A percentile compares a stretch with the other conserved stretches of the same genome.
phyloP scores from a whole-genome alignment of 345 rosid species.

The Cardamine occulta region DNA sequence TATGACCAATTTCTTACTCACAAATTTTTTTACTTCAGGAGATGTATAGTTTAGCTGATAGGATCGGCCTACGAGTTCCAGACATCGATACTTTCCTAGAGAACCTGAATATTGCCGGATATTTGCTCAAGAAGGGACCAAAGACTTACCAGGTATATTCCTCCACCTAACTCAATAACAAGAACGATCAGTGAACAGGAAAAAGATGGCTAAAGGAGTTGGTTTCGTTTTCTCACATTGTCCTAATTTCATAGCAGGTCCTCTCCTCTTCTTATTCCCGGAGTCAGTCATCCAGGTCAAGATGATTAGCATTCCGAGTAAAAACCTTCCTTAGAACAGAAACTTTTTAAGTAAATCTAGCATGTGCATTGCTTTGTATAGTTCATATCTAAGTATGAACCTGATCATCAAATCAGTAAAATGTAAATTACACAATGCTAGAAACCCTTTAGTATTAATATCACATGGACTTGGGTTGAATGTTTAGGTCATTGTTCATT shows the following conservation, averaged over 20 bases:
- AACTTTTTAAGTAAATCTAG: conserved; percentile 19
- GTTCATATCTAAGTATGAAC: conserved; percentile 10
- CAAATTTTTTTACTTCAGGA: conserved; percentile 55
- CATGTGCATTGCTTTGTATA: conserved; percentile 1
- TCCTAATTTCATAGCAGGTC: conserved; percentile 60
- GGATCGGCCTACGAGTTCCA: conserved; percentile 86
- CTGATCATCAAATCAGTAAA: conserved; percentile 19
- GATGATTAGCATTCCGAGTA: conserved; percentile 41
- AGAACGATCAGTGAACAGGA: conserved; percentile 7
- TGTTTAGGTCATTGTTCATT: conserved; percentile 31
- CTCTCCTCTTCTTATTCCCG: conserved; percentile 78
- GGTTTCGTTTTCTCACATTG: neutral
- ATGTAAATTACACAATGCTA: conserved; percentile 35
- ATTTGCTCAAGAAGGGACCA: conserved; percentile 89
- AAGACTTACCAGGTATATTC: conserved; percentile 80
- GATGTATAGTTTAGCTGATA: conserved; percentile 90
- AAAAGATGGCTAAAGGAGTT: neutral
- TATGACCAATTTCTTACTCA: conserved; percentile 18
- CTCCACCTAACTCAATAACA: conserved; percentile 17
- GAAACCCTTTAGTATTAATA: conserved; percentile 19
- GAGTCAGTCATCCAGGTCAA: conserved; percentile 73
- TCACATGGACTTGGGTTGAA: conserved; percentile 26
- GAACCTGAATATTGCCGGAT: conserved; percentile 88
- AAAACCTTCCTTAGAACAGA: conserved; percentile 16
- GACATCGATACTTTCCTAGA: conserved; percentile 84